Evolutionary conservation across 2,329 filamentous ascomycete genomes (phyloP).

Genomic region (Ascosphaera apis): DNA sequence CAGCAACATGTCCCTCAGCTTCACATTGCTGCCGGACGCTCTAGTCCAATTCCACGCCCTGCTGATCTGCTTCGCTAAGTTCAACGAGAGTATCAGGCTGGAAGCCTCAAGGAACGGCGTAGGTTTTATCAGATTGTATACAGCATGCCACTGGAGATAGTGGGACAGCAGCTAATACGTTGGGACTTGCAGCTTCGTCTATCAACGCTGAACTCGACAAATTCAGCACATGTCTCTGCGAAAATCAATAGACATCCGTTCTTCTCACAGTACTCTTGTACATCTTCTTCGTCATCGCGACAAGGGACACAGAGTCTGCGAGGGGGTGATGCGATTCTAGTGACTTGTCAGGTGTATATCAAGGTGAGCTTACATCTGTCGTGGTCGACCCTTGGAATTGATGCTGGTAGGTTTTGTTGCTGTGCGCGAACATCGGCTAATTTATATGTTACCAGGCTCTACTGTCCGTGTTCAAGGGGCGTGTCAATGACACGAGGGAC

Average conservation of each 20-base stretch:
- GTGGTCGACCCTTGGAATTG: no score
- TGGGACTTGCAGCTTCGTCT: conserved; percentile 28
- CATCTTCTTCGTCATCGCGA: conserved; percentile 15
- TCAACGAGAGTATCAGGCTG: conserved; percentile 38
- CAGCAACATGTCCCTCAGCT: conserved; percentile 15
- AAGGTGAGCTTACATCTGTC: conserved; percentile 20
- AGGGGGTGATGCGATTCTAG: conserved; percentile 19
- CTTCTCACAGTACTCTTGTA: conserved; percentile 33
- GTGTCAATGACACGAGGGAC: conserved; percentile 29
- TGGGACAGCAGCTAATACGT: conserved; percentile 3
- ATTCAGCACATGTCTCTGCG: conserved; percentile 40
- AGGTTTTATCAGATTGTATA: conserved; percentile 7
- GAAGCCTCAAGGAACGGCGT: conserved; percentile 37
- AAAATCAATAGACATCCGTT: conserved; percentile 30
- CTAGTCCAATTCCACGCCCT: conserved; percentile 34
- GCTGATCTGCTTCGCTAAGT: conserved; percentile 37
- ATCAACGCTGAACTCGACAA: conserved; percentile 37
- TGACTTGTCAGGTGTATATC: conserved; percentile 36
- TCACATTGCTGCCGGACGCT: conserved; percentile 33
- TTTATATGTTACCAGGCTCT: conserved; percentile 19
- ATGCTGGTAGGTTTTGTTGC: no score
- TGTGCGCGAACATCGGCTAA: neutral
- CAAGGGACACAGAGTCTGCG: conserved; percentile 7
- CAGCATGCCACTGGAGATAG: conserved; percentile 1
- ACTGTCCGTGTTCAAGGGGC: conserved; percentile 39